Evolutionary conservation across 176 grass and related monocot genomes (phyloP), one percentile per base, ranked within the genome.

Genomic region (Oryza punctata): DNA sequence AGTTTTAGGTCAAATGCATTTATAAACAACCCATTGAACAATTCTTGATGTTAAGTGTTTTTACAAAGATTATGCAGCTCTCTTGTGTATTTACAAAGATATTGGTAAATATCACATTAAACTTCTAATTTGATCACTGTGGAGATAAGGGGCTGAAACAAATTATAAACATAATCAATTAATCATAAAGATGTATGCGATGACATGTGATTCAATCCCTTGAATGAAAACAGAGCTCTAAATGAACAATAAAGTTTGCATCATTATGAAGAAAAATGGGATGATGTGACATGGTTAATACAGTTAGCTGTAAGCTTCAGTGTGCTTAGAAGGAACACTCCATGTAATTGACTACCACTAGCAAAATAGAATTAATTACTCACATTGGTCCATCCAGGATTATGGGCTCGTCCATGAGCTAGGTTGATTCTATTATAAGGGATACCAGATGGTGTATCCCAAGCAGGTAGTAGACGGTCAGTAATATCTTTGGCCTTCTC

Each of bases 361-460:
- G 9, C 21, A 78, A 90, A 77, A 85, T 73, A 59, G 43, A 85
- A 83, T 72, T 14, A 38, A 38, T 70, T 67, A 92, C 89, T 81
- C 81, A 99, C 97, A 10, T 87, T 91, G 72, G 97, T 96, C 97
- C 97, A 99, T 87, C 93, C 97, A 89, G 68, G 92, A 93, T 99
- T 99, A 91, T 96, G 93, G 13, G 97, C 87, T 79, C 74, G 79
- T 26, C 97, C 97, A 91, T 89, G 93, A 88, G 88, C 92, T 77
- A 99, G 88, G 77, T 99, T 99, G 76, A 99, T 99, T 89, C 71
- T 87, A 72, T 99, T 99, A 85, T 81, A 96, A 24, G 97, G 97
- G 76, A 99, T 94, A 64, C 97, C 97, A 45, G 97, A 94, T 82
- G 93, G 38, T 72, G 97, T 96, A 86, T 99, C 93, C 97, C 97